Evolutionary conservation across 768 basidiomycete genomes (phyloP).

Genomic region (Phylloporus sp.): DNA sequence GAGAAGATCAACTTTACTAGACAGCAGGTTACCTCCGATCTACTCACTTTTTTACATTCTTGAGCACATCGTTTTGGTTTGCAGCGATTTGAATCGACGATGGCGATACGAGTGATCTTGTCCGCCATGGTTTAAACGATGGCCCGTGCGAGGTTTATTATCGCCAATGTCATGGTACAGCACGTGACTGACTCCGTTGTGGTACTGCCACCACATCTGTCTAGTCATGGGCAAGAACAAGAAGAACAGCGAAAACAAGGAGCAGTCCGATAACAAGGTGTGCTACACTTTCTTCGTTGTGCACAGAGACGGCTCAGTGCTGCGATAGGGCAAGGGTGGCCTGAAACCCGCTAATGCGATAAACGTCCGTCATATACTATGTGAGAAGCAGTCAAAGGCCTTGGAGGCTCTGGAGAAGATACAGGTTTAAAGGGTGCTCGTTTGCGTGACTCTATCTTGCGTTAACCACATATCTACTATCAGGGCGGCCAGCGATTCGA

Average conservation of each 20-base stretch:
- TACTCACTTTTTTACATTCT: conserved; percentile 90
- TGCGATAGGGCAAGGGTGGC: conserved; percentile 46
- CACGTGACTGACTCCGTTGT: conserved; percentile 13
- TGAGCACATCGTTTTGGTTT: conserved; percentile 97
- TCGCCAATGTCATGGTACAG: neutral
- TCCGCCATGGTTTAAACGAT: conserved; percentile 59
- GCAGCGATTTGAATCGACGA: conserved; percentile 88
- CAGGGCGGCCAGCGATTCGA: conserved; percentile 81
- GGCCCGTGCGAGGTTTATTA: neutral
- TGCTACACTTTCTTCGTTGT: neutral
- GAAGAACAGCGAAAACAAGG: conserved; percentile 13
- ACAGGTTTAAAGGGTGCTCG: conserved; percentile 45
- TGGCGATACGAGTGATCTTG: conserved; percentile 97
- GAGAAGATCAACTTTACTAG: conserved; percentile 3
- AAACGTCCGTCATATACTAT: conserved; percentile 84
- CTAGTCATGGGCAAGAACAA: conserved; percentile 26
- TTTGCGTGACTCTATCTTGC: neutral
- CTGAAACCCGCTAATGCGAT: conserved; percentile 78
- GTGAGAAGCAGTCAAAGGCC: conserved; percentile 82
- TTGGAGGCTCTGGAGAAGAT: conserved; percentile 76
- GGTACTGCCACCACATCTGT: conserved; percentile 5
- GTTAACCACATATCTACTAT: neutral
- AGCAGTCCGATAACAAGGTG: conserved; percentile 25
- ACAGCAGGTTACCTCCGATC: conserved; percentile 5
- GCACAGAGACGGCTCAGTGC: neutral